Base-by-base conservation (phyloP, 1,284 basidiomycete species). In the Ustilago bromivora region DNA sequence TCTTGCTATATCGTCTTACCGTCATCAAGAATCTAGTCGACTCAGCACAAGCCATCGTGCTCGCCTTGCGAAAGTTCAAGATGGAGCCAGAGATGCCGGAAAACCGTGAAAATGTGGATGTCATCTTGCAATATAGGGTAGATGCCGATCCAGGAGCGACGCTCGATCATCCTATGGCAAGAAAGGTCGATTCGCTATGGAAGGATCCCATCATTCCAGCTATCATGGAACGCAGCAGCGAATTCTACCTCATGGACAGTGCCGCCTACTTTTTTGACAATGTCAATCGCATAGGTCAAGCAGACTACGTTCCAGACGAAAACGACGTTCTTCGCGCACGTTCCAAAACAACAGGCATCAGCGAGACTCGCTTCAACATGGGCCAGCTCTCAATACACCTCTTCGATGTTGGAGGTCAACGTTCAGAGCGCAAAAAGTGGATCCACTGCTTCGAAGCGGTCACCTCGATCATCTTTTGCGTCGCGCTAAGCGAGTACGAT, bases 211-310 rank as follows among this genome's bases (percentile, higher is more conserved):
- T 95, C 79, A 95, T 98, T 38, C 90, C 92, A 0, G 90, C 90
- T 64, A 89, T 98, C 34, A 92, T 98, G 90, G 94, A 97, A 81
- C 91, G 93, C 73, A 90, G 90, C 46, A 93, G 90, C 85, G 92
- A 97, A 75, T 98, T 98, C 84, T 98, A 98, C 86, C 88, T 98
- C 19, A 98, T 98, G 96, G 96, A 98, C 87, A 95, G 92, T 57
- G 96, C 96, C 0, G 89, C 90, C 52, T 98, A 98, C 87, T 98
- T 99, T 87, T 97, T 98, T 86, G 89, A 90, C 41, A 91, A 95
- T 71, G 92, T 95, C 7, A 87, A 90, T 49, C 90, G 95, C 60
- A 95, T 99, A 86, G 93, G 93, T 3, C 88, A 89, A 10, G 89
- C 91, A 0, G 91, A 91, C 47, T 98, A 97, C 84, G 87, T 94